Conservation (phyloP, 441 rosid species). For the Populus hybrid region DNA sequence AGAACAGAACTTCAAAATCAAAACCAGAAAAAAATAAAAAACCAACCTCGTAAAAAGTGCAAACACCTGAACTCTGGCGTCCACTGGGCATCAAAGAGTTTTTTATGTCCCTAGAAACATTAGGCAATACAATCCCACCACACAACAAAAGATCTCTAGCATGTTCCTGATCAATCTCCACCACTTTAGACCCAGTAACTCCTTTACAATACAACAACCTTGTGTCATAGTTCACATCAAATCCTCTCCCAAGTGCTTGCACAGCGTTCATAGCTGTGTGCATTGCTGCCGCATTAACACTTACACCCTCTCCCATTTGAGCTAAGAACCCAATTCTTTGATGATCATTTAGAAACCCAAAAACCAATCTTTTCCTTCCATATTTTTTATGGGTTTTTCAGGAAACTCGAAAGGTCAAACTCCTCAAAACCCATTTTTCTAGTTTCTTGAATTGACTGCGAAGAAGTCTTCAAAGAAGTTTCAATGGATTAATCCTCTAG, state of each 20-base stretch:
- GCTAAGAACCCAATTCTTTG: neutral
- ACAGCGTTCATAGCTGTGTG: constrained; percentile 61
- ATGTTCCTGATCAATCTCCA: constrained; percentile 57
- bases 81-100: constrained; percentile 31
- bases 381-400: neutral
- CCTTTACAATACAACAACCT: constrained; percentile 78
- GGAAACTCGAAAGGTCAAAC: neutral
- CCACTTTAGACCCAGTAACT: constrained; percentile 43
- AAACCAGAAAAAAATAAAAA: neutral
- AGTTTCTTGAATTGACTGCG: neutral
- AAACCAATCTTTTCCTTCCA: neutral
- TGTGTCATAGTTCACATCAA: constrained; percentile 69
- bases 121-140: constrained; percentile 34
- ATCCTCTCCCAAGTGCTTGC: constrained; percentile 69
- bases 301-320: constrained; percentile 45
- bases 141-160: constrained; percentile 46
- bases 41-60: constrained; percentile 48
- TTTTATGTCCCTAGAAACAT: constrained; percentile 54
- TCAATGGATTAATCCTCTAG: neutral
- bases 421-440: neutral
- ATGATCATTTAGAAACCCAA: neutral
- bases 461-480: constrained; percentile 12
- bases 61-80: constrained; percentile 47
- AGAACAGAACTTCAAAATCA: neutral
- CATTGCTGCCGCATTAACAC: constrained; percentile 32